A percentile compares a stretch with the other conserved stretches of the same genome.
phyloP scores from a whole-genome alignment of 768 basidiomycete genomes.

The Amanita inopinata region DNA sequence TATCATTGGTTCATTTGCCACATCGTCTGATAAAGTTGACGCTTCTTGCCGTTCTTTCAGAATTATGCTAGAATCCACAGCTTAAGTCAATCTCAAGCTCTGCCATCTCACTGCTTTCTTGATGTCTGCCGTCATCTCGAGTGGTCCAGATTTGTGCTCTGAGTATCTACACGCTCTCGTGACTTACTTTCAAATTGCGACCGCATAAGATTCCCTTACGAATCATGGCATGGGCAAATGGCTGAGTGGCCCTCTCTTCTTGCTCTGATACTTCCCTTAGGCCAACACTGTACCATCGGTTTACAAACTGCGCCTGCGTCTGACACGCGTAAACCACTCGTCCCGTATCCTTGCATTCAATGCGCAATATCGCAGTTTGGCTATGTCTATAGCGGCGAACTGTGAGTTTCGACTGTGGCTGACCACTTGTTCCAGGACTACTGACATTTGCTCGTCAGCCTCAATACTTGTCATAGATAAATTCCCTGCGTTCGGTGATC shows the following conservation, averaged over 20 bases:
- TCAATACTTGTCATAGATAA: neutral
- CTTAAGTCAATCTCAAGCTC: slow-evolving; percentile 9
- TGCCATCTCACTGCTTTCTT: neutral
- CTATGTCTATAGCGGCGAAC: neutral
- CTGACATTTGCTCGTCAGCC: slow-evolving; percentile 7
- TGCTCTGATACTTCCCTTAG: neutral
- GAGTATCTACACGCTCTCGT: neutral
- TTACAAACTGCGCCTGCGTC: neutral
- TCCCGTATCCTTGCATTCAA: neutral
- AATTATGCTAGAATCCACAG: neutral
- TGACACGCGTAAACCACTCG: neutral
- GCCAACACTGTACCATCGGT: neutral
- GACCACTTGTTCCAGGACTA: slow-evolving; percentile 1
- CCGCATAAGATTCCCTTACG: slow-evolving; percentile 1
- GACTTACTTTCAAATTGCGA: neutral
- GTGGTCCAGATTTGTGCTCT: slow-evolving; percentile 2
- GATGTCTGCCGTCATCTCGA: neutral
- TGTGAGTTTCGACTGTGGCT: slow-evolving; percentile 8
- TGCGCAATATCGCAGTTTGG: slow-evolving; percentile 1
- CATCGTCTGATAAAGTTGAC: slow-evolving; percentile 6
- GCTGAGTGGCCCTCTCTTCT: neutral
- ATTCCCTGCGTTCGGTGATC: neutral
- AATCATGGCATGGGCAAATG: neutral
- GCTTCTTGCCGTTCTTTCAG: neutral
- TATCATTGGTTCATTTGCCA: slow-evolving; percentile 2